Percentiles rank a stretch among this genome's conserved stretches.
Evolutionary conservation across 2,329 filamentous ascomycete species (phyloP).

Genomic region (Alternaria atra): DNA sequence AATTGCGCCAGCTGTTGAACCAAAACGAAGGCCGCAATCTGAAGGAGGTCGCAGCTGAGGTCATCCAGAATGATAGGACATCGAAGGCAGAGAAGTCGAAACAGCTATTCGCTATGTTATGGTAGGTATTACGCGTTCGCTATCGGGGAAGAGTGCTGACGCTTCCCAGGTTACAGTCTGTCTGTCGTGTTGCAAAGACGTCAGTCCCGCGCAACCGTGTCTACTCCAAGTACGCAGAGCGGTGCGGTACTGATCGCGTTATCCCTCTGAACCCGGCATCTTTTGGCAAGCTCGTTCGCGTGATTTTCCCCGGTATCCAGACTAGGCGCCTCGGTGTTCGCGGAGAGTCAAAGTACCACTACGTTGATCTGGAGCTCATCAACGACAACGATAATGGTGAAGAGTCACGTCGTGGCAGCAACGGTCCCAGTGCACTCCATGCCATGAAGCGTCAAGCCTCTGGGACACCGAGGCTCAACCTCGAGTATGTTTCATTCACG

Average conservation of each 20-base stretch:
- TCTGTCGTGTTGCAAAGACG: slow-evolving; percentile 75
- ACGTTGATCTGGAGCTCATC: slow-evolving; percentile 66
- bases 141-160: slow-evolving; percentile 33
- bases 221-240: slow-evolving; percentile 92
- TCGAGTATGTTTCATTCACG: slow-evolving; percentile 36
- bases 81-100: slow-evolving; percentile 84
- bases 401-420: slow-evolving; percentile 32
- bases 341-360: slow-evolving; percentile 98
- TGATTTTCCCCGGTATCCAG: slow-evolving; percentile 94
- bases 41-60: slow-evolving; percentile 76
- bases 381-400: slow-evolving; percentile 53
- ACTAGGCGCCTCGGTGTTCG: slow-evolving; percentile 90
- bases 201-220: slow-evolving; percentile 93
- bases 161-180: slow-evolving; percentile 71
- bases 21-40: slow-evolving; percentile 73
- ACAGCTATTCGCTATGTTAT: slow-evolving; percentile 88
- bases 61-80: slow-evolving; percentile 80
- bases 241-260: slow-evolving; percentile 91
- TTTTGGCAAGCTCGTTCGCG: slow-evolving; percentile 95
- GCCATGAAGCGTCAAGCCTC: slow-evolving; percentile 46
- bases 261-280: slow-evolving; percentile 96
- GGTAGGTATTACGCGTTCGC: slow-evolving; percentile 62
- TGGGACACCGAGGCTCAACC: slow-evolving; percentile 44
- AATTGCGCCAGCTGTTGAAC: slow-evolving; percentile 79
- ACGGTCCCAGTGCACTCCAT: slow-evolving; percentile 33